These are phyloP conservation scores for Quercus tomentella DNA, from an alignment of 331 rosid species.

Conservation along the genomic window DNA sequence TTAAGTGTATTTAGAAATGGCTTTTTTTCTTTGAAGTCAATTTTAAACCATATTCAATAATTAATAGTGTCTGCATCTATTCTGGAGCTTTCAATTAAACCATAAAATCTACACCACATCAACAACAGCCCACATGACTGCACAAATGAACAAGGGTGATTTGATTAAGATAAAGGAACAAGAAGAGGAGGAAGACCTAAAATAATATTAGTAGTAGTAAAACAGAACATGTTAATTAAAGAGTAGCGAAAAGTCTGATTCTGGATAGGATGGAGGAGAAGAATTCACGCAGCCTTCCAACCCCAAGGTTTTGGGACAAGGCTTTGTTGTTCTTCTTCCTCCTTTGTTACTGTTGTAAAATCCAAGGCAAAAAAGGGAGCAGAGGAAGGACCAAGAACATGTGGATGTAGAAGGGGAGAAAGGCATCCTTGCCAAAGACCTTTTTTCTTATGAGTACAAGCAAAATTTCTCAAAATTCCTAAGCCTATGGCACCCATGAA, in stretches of 20 bases:
- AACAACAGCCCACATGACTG: not conserved
- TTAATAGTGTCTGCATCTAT: not conserved
- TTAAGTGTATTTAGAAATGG: not conserved
- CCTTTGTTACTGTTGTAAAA: not conserved
- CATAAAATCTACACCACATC: not conserved
- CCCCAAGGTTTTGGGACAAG: no score
- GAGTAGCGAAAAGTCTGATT: no score
- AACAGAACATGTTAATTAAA: no score
- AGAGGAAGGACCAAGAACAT: not conserved
- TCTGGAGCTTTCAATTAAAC: not conserved
- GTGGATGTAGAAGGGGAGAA: not conserved
- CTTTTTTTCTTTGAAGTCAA: not conserved
- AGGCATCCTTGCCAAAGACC: not conserved
- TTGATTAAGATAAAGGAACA: no score
- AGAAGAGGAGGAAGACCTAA: no score
- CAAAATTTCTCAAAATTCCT: no score
- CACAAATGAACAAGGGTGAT: not conserved
- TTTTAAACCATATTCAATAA: not conserved
- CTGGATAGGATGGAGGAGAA: no score
- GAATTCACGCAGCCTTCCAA: no score
- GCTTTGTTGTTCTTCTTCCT: not conserved
- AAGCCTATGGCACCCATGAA: no score
- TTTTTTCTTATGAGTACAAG: no score
- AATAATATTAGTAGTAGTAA: no score
- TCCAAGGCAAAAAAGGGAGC: not conserved